These are phyloP conservation scores for Prunus padus DNA, from an alignment of 306 rosid species.

Conservation along the genomic window DNA sequence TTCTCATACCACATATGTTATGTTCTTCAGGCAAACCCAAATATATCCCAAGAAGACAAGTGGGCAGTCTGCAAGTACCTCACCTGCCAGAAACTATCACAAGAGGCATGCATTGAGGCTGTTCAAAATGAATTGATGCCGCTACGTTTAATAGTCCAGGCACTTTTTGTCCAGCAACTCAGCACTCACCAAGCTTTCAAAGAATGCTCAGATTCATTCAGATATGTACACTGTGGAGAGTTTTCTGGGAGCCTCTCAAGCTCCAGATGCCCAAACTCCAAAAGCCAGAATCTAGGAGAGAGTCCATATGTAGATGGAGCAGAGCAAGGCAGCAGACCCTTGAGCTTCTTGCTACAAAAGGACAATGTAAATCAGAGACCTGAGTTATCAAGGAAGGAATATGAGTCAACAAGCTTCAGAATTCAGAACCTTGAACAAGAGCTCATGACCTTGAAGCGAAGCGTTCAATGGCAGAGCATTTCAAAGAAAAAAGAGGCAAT, in stretches of 20 bases:
- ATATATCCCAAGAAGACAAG: conserved; percentile 69
- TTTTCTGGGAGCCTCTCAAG: conserved; percentile 66
- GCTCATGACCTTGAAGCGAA: conserved; percentile 64
- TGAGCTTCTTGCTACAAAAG: conserved; percentile 61
- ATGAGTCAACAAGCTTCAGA: conserved; percentile 84
- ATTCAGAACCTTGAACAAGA: conserved; percentile 79
- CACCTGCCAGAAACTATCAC: conserved; percentile 72
- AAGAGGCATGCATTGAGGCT: conserved; percentile 80
- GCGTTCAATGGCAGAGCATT: conserved; percentile 54
- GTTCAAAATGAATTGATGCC: conserved; percentile 94
- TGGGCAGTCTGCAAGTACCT: conserved; percentile 75
- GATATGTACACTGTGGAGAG: conserved; percentile 60
- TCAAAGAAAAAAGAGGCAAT: conserved; percentile 46
- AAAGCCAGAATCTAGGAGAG: conserved; percentile 50
- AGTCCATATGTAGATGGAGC: conserved; percentile 64
- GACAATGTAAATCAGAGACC: conserved; percentile 43
- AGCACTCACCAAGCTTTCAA: conserved; percentile 78
- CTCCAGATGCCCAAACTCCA: conserved; percentile 58
- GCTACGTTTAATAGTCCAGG: conserved; percentile 79
- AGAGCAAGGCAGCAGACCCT: conserved; percentile 46
- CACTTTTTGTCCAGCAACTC: conserved; percentile 77
- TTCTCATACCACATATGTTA: background rate
- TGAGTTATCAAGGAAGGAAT: conserved; percentile 56
- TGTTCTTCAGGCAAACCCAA: conserved; percentile 49
- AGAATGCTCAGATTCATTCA: conserved; percentile 79